These are phyloP conservation scores for Penicillium crustosum DNA, from an alignment of 2,329 filamentous ascomycete genomes.

Conservation along the genomic window DNA sequence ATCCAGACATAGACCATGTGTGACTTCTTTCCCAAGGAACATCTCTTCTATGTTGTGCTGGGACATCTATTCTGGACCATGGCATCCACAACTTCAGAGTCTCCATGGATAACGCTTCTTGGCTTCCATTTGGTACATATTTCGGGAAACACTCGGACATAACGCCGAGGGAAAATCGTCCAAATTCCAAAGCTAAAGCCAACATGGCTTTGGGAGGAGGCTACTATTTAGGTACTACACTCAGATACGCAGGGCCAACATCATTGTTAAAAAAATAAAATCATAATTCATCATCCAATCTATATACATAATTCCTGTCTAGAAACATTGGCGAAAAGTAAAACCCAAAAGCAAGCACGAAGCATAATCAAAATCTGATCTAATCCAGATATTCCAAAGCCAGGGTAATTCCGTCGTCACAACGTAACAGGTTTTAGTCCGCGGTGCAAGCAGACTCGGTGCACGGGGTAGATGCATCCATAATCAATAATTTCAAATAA, in stretches of 20 bases:
- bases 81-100: neutral
- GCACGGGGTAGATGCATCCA: conserved; percentile 4
- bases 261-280: neutral
- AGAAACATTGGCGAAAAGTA: neutral
- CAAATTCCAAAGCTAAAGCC: neutral
- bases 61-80: neutral
- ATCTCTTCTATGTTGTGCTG: neutral
- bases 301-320: conserved; percentile 10
- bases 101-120: neutral
- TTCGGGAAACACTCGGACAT: neutral
- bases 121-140: neutral
- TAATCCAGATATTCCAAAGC: conserved; percentile 3
- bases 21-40: neutral
- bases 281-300: conserved; percentile 20
- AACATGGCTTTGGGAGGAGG: neutral
- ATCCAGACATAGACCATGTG: neutral
- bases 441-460: neutral
- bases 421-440: neutral
- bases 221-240: neutral
- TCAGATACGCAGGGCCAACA: neutral
- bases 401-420: conserved; percentile 1
- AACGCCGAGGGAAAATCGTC: neutral
- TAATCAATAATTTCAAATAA: conserved; percentile 5
- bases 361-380: neutral
- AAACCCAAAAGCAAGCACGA: neutral